Evolutionary conservation across 129 eudicot genomes (phyloP).

Genomic region (Rutidosis leptorrhynchoides): DNA sequence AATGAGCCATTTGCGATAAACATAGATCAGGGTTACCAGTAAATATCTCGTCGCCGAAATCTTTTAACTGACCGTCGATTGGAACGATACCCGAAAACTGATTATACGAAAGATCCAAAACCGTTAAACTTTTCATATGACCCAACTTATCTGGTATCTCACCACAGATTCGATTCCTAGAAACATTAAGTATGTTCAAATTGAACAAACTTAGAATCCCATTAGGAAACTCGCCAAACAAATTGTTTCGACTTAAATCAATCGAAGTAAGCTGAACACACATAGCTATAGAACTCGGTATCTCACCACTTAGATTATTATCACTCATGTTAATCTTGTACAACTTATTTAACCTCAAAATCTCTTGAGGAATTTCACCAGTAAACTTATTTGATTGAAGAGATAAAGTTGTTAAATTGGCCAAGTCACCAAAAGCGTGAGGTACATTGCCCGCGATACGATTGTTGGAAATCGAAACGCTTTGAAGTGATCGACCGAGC

Average conservation of each 20-base stretch:
- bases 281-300: constrained; percentile 48
- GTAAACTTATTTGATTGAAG: constrained; percentile 49
- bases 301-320: constrained; percentile 50
- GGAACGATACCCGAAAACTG: constrained; percentile 64
- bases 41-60: constrained; percentile 46
- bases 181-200: constrained; percentile 56
- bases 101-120: constrained; percentile 72
- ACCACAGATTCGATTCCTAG: constrained; percentile 57
- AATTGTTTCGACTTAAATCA: constrained; percentile 66
- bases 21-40: constrained; percentile 78
- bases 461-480: constrained; percentile 53
- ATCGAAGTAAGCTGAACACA: constrained; percentile 45
- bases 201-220: constrained; percentile 39
- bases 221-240: constrained; percentile 56
- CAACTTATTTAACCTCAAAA: constrained; percentile 43
- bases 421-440: constrained; percentile 46
- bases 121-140: constrained; percentile 51
- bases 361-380: constrained; percentile 55
- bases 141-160: constrained; percentile 64
- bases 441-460: constrained; percentile 60
- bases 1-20: constrained; percentile 35
- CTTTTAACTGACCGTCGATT: constrained; percentile 50
- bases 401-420: constrained; percentile 36
- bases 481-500: constrained; percentile 36
- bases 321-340: constrained; percentile 46